phyloP scores from a whole-genome alignment of 1,139 yeast species.

The Meyerozyma sp. region DNA sequence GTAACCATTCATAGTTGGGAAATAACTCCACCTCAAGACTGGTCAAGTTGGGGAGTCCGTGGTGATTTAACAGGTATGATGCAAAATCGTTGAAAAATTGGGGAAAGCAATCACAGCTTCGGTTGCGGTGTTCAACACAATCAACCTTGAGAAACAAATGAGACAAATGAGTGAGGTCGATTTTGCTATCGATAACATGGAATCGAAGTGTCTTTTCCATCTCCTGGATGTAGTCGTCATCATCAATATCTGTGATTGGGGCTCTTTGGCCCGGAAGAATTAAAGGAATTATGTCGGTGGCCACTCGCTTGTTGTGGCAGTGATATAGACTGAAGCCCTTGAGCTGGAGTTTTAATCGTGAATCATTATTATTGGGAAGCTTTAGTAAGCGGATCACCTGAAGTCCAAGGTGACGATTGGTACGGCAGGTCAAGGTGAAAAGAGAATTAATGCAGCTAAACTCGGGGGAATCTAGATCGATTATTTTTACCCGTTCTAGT shows the following conservation, averaged over 20 bases:
- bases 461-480: conserved; percentile 17
- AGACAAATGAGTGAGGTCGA: conserved; percentile 19
- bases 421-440: conserved; percentile 28
- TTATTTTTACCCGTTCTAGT: conserved; percentile 8
- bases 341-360: conserved; percentile 18
- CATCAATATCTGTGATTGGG: conserved; percentile 1
- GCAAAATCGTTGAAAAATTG: conserved; percentile 26
- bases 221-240: conserved; percentile 9
- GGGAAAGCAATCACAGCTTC: conserved; percentile 27
- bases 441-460: conserved; percentile 21
- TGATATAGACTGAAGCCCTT: conserved; percentile 31
- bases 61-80: conserved; percentile 13
- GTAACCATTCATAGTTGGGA: conserved; percentile 35
- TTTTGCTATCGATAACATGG: conserved; percentile 17
- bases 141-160: conserved; percentile 28
- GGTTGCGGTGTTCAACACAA: conserved; percentile 24
- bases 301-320: conserved; percentile 22
- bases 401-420: conserved; percentile 28
- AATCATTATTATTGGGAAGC: conserved; percentile 13
- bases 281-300: conserved; percentile 5
- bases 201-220: conserved; percentile 21
- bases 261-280: not conserved
- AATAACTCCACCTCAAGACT: conserved; percentile 29
- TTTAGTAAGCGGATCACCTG: conserved; percentile 21
- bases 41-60: conserved; percentile 27